Conservation (phyloP, 2,329 filamentous ascomycete genomes). For the Hypocrella siamensis region DNA sequence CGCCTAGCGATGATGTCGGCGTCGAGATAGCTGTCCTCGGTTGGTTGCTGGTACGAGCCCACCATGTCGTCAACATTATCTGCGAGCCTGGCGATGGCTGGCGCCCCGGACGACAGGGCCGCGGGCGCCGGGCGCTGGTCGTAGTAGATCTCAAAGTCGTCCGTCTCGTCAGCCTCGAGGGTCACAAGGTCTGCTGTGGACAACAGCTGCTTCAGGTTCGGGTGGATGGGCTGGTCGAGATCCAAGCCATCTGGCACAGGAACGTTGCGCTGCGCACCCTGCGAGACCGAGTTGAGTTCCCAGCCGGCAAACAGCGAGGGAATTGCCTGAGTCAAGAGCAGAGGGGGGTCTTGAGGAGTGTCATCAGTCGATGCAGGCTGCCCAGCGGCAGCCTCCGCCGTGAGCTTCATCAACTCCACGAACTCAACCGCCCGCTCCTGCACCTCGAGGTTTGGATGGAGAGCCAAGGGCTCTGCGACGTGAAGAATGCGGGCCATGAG, state of each 20-base stretch:
- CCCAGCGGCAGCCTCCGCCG: slow-evolving; percentile 61
- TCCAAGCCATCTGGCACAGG: slow-evolving; percentile 62
- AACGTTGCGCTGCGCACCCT: slow-evolving; percentile 71
- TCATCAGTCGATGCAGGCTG: slow-evolving; percentile 43
- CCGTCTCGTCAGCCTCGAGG: slow-evolving; percentile 36
- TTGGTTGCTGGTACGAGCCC: slow-evolving; percentile 43
- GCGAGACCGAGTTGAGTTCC: slow-evolving; percentile 83
- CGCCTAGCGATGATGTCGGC: slow-evolving; percentile 58
- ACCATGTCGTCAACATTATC: slow-evolving; percentile 32
- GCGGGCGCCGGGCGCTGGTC: slow-evolving; percentile 36
- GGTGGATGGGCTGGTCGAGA: slow-evolving; percentile 69
- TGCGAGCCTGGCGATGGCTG: slow-evolving; percentile 37
- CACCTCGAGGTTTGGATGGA: slow-evolving; percentile 80
- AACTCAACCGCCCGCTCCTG: slow-evolving; percentile 92
- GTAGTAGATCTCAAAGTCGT: slow-evolving; percentile 55
- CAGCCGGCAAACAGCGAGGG: slow-evolving; percentile 74
- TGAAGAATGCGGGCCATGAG: slow-evolving; percentile 70
- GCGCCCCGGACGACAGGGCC: slow-evolving; percentile 32
- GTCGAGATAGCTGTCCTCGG: slow-evolving; percentile 52
- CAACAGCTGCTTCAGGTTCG: slow-evolving; percentile 53
- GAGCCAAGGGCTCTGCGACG: slow-evolving; percentile 61
- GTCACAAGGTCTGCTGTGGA: slow-evolving; percentile 36
- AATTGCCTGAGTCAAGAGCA: slow-evolving; percentile 80
- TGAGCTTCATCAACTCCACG: slow-evolving; percentile 74
- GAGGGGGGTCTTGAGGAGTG: slow-evolving; percentile 50